A percentile compares a stretch with the other conserved stretches of the same genome.
Evolutionary conservation across 371 early-diverging fungal genomes (phyloP).

Genomic region (Coemansia sp.): DNA sequence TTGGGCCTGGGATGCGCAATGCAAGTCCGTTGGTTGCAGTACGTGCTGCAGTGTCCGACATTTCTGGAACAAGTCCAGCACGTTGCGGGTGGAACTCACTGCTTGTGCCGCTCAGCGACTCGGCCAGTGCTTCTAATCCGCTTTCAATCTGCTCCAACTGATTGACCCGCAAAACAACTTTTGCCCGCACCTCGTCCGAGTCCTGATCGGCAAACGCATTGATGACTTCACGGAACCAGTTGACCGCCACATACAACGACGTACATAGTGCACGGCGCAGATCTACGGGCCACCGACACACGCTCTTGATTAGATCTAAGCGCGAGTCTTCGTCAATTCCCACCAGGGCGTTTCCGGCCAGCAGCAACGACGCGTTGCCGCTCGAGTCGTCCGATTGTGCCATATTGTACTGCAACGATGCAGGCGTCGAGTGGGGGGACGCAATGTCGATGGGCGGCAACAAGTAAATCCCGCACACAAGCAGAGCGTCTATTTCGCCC

Average conservation of each 20-base stretch:
- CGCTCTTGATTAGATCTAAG: slow-evolving; percentile 7
- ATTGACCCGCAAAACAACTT: slow-evolving; percentile 36
- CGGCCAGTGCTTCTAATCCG: slow-evolving; percentile 17
- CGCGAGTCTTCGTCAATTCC: slow-evolving; percentile 23
- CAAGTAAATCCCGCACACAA: slow-evolving; percentile 60
- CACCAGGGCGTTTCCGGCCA: slow-evolving; percentile 19
- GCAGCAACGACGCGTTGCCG: slow-evolving; percentile 9
- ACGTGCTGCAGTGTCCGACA: slow-evolving; percentile 13
- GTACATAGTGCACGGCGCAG: slow-evolving; percentile 27
- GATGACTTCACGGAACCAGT: slow-evolving; percentile 71
- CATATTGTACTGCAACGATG: neutral
- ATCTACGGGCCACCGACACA: slow-evolving; percentile 19
- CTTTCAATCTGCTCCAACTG: slow-evolving; percentile 30
- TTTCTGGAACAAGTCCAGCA: slow-evolving; percentile 28
- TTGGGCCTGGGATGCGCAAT: neutral
- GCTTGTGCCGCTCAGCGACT: slow-evolving; percentile 18
- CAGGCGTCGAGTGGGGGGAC: neutral
- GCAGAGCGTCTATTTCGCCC: slow-evolving; percentile 69
- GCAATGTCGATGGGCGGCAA: slow-evolving; percentile 19
- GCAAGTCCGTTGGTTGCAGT: neutral
- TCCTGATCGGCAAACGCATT: slow-evolving; percentile 64
- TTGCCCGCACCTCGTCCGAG: slow-evolving; percentile 38
- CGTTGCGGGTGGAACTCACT: slow-evolving; percentile 26
- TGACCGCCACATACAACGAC: slow-evolving; percentile 35
- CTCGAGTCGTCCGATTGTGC: neutral